Evolutionary conservation across 495 filamentous ascomycete genomes (phyloP), one percentile per base, ranked within the genome.

Genomic region (Pyrenula aspistea): DNA sequence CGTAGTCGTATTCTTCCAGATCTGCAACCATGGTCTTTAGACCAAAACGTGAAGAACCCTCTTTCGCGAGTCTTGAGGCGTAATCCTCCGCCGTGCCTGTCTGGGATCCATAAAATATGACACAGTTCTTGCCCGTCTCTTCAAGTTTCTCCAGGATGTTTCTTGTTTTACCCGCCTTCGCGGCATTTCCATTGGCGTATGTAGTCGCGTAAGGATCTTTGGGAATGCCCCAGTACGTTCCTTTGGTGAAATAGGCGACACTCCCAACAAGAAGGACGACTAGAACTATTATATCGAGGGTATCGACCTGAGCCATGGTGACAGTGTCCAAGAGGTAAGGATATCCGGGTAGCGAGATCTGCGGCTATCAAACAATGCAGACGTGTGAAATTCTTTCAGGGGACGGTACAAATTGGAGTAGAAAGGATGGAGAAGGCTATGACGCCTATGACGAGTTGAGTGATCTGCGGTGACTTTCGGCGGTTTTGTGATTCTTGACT

Each of bases 1-100:
- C 93, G 67, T 84, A 97, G 70, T 97, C 94, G 68, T 95, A 99
- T 58, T 99, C 93, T 71, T 99, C 93, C 57, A 99, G 75, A 69
- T 99, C 94, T 51, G 91, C 93, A 8, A 95, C 88, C 92, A 99
- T 96, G 56, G 93, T 96, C 76, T 96, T 95, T 51, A 99, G 77
- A 22, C 94, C 93, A 64, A 95, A 99, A 55, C 93, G 80, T 65
- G 92, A 94, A 62, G 89, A 90, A 60, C 94, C 93, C 68, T 99
- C 93, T 77, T 99, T 99, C 53, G 94, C 91, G 58, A 99, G 68
- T 60, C 93, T 80, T n/a, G 94, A 95, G 55, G 93, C 94, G 62
- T 99, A 99, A 65, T 99, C 93, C 77, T 99, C 93, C 23, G 93
- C 93, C 55, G 94, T 99, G 63, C 93, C 93, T 20, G 93, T 99